These are phyloP conservation scores for Solanum ossicruentum DNA, from an alignment of 257 asterid genomes.

Conservation along the genomic window DNA sequence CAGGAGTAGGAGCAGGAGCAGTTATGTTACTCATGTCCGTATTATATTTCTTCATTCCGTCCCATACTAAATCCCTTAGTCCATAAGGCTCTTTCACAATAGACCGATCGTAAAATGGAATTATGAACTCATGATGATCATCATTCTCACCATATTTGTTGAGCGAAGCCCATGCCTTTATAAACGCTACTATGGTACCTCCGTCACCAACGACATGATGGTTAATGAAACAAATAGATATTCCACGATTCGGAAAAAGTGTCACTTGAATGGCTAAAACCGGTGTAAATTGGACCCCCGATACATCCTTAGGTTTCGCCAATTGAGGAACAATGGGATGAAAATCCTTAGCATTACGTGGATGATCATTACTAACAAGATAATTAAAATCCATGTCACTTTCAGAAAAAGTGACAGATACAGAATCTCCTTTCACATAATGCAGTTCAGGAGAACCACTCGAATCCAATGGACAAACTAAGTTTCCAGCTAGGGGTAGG, in stretches of 20 bases:
- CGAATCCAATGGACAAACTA: neutral
- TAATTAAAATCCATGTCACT: neutral
- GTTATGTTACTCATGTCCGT: neutral
- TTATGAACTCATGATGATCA: neutral
- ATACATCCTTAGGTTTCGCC: neutral
- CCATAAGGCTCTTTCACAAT: neutral
- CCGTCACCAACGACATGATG: constrained; percentile 10
- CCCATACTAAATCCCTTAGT: neutral
- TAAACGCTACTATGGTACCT: neutral
- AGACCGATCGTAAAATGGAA: constrained; percentile 8
- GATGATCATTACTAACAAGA: neutral
- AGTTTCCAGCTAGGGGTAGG: constrained; percentile 4
- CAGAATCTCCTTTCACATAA: neutral
- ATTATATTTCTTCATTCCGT: neutral
- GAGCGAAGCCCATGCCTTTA: constrained; percentile 8
- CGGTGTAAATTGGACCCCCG: neutral
- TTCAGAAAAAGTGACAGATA: neutral
- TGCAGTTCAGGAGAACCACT: neutral
- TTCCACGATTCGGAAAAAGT: constrained; percentile 1
- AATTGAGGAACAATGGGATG: neutral
- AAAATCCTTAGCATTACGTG: neutral
- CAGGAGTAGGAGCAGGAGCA: neutral
- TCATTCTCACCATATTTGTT: neutral
- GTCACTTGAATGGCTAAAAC: constrained; percentile 11
- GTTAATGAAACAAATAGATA: neutral